These are phyloP conservation scores for Trichoderma hamatum DNA, from an alignment of 2,329 filamentous ascomycete genomes.

Conservation along the genomic window DNA sequence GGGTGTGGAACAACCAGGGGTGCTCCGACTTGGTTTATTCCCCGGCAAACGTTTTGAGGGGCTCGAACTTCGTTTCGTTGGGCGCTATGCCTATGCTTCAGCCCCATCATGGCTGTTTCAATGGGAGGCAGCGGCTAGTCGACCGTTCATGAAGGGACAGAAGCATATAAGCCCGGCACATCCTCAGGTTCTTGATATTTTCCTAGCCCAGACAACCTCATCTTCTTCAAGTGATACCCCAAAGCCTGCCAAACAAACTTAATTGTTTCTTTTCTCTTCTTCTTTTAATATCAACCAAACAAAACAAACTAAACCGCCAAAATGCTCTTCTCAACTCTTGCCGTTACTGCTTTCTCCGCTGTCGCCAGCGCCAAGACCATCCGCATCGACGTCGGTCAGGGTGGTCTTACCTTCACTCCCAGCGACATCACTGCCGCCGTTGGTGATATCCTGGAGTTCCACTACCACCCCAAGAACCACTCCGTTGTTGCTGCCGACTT, in stretches of 20 bases:
- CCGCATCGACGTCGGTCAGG: slow-evolving; percentile 48
- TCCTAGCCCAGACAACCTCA: background rate
- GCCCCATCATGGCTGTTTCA: background rate
- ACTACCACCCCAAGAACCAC: slow-evolving; percentile 53
- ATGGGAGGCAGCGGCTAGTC: background rate
- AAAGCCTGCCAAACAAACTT: background rate
- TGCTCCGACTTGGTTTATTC: slow-evolving; percentile 1
- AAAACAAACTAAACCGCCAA: background rate
- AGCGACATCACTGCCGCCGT: slow-evolving; percentile 48
- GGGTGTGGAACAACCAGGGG: slow-evolving; percentile 6
- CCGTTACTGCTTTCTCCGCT: slow-evolving; percentile 28
- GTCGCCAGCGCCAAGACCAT: slow-evolving; percentile 35
- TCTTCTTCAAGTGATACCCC: slow-evolving; percentile 13
- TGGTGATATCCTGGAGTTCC: slow-evolving; percentile 55
- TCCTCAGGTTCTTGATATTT: slow-evolving; percentile 11
- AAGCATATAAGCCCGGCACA: slow-evolving; percentile 21
- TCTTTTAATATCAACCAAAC: background rate
- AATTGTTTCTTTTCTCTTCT: background rate
- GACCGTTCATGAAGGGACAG: background rate
- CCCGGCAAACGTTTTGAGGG: slow-evolving; percentile 11
- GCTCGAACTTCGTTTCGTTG: slow-evolving; percentile 1
- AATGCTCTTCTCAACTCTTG: slow-evolving; percentile 30
- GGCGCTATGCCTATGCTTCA: background rate
- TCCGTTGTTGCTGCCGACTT: slow-evolving; percentile 52
- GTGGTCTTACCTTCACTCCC: slow-evolving; percentile 45